Evolutionary conservation across 257 asterid species (phyloP), one percentile per base, ranked within the genome.

Genomic region (Scutellaria baicalensis): DNA sequence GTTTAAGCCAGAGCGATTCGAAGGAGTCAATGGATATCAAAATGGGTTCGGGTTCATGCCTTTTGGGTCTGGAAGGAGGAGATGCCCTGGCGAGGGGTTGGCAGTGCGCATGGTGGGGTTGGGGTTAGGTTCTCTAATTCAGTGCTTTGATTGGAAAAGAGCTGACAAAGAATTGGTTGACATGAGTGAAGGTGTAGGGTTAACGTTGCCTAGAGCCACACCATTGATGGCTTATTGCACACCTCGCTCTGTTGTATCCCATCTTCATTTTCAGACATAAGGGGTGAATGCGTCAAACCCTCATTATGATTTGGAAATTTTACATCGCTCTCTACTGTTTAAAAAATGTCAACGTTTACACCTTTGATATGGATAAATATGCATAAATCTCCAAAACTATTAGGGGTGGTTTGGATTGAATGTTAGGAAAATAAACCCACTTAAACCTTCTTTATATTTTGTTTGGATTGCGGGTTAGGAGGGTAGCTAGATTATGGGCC

Each of bases 61-160:
- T 6, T 82, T 79, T 45, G 80, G 82, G 4, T 20, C 56, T 4
- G 87, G 87, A 16, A 73, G 87, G 20, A 68, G 87, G 61, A 57
- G 64, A 0, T 82, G 84, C 54, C 83, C 84, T 2, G 84, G 78
- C 9, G 67, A 58, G 23, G 45, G 44, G 13, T 66, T 45, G 70
- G 67, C 4, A 31, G 72, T 50, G 79, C 79, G 10, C 59, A 51
- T 55, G 71, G 74, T 3, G 76, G 65, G 61, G 50, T 79, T 33
- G 69, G 45, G 38, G 20, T 1, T 58, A 66, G 57, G 84, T 50
- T 6, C 14, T 47, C 1, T 57, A 77, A 52, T 83, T 21, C 85
- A 80, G 20, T 78, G 80, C 59, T 83, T 83, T 56, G 83, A 83
- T 31, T 83, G 85, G 88, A 75, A 66, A 27, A 77, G 84, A 42